Evolutionary conservation across 2,329 filamentous ascomycete genomes (phyloP).

Genomic region (Delphinella strobiligena): DNA sequence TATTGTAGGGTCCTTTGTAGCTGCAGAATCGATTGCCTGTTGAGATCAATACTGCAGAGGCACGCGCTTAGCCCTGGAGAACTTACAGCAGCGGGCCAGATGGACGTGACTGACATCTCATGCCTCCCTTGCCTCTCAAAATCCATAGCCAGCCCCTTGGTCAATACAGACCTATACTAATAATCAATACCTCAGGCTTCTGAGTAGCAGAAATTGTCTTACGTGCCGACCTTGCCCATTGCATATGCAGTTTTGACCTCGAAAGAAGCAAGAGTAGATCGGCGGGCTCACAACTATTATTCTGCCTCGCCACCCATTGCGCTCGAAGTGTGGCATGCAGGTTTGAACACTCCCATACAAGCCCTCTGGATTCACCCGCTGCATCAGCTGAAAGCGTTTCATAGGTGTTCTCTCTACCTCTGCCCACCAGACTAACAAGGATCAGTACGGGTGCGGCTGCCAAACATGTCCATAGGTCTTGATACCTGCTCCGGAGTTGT

Average conservation of each 20-base stretch:
- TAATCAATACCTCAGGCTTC: no score
- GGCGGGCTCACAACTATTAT: constrained; percentile 73
- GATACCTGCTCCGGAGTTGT: constrained; percentile 63
- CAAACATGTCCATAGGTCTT: constrained; percentile 45
- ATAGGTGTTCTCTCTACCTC: constrained; percentile 56
- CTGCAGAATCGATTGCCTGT: constrained; percentile 60
- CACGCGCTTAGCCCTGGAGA: neutral
- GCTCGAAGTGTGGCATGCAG: constrained; percentile 52
- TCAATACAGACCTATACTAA: constrained; percentile 70
- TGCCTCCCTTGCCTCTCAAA: constrained; percentile 52
- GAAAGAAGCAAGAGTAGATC: constrained; percentile 75
- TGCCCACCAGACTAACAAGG: constrained; percentile 84
- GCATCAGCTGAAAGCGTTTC: constrained; percentile 50
- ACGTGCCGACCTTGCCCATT: constrained; percentile 65
- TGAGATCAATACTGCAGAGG: constrained; percentile 8
- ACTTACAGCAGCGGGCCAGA: constrained; percentile 68
- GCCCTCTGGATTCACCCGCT: constrained; percentile 61
- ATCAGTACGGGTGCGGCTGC: no score
- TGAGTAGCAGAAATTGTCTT: no score
- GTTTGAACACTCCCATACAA: constrained; percentile 63
- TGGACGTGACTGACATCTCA: constrained; percentile 65
- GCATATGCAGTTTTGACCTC: constrained; percentile 80
- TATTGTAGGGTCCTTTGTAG: constrained; percentile 44
- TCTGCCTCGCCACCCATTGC: constrained; percentile 38
- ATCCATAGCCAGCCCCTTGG: constrained; percentile 74